A percentile compares a stretch with the other conserved stretches of the same genome.
phyloP scores from a whole-genome alignment of 192 early-diverging fungal species.

The Bifiguratus adelaidae region DNA sequence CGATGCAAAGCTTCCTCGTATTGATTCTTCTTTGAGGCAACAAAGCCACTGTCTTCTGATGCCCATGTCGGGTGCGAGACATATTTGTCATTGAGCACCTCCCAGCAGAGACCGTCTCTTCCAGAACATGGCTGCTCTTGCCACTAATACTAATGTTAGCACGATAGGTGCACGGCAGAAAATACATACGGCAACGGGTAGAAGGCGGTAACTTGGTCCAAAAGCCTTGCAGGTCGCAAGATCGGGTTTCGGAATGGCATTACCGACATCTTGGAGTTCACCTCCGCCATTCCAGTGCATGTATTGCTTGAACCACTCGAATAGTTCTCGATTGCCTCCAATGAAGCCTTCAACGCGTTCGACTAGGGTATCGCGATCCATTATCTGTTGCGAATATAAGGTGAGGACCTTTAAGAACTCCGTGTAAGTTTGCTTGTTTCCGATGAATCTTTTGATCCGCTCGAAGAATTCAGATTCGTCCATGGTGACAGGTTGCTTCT shows the following conservation, averaged over 20 bases:
- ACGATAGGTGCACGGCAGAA: not conserved
- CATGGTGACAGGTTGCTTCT: conserved; percentile 21
- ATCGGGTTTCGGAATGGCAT: conserved; percentile 52
- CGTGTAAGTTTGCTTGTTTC: conserved; percentile 76
- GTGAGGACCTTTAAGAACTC: conserved; percentile 95
- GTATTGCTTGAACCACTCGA: conserved; percentile 88
- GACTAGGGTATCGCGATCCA: conserved; percentile 77
- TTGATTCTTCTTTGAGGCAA: conserved; percentile 80
- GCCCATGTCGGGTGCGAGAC: conserved; percentile 86
- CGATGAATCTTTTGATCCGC: conserved; percentile 73
- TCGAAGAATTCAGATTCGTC: conserved; percentile 96
- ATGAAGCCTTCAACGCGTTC: conserved; percentile 85
- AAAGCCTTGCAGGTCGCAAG: conserved; percentile 34
- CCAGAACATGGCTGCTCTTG: conserved; percentile 66
- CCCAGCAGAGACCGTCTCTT: conserved; percentile 77
- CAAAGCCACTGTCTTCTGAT: conserved; percentile 82
- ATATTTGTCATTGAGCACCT: conserved; percentile 94
- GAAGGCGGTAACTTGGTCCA: conserved; percentile 60
- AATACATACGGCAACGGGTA: conserved; percentile 53
- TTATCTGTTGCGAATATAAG: conserved; percentile 85
- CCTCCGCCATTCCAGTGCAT: conserved; percentile 69
- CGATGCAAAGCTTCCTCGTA: conserved; percentile 89
- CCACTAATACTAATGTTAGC: conserved; percentile 12
- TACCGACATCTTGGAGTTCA: conserved; percentile 49
- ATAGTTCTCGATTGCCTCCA: conserved; percentile 67